phyloP scores from a whole-genome alignment of 108 stramenopile species.

The Cyclotella choctawhatcheeana region DNA sequence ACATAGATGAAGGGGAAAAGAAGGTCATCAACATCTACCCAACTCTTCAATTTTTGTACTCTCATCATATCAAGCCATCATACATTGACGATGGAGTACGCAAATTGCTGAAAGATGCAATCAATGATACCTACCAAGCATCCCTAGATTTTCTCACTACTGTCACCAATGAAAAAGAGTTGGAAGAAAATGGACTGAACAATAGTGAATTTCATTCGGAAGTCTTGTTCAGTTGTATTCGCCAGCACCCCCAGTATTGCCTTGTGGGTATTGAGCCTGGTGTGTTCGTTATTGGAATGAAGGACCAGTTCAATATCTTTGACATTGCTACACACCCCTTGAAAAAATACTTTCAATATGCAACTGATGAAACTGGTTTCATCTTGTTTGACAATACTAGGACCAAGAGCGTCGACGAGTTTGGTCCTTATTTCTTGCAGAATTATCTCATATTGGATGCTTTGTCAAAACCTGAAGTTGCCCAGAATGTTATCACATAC shows the following conservation, averaged over 20 bases:
- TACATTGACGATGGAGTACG: conserved; percentile 54
- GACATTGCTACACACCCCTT: conserved; percentile 42
- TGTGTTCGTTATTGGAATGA: conserved; percentile 63
- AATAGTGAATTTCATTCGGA: conserved; percentile 26
- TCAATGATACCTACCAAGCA: conserved; percentile 9
- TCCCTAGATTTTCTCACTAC: conserved; percentile 35
- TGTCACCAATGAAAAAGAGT: conserved; percentile 12
- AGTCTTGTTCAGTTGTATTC: conserved; percentile 36
- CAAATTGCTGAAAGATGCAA: conserved; percentile 9
- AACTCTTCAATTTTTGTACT: conserved; percentile 58
- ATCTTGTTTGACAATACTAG: conserved; percentile 52
- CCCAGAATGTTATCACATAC: conserved; percentile 58
- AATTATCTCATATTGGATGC: conserved; percentile 53
- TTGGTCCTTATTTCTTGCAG: conserved; percentile 61
- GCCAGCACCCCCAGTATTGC: conserved; percentile 56
- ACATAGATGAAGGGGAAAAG: conserved; percentile 28
- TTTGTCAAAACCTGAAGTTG: conserved; percentile 58
- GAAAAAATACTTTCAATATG: conserved; percentile 37
- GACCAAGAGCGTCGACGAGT: conserved; percentile 48
- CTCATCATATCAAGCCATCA: conserved; percentile 53
- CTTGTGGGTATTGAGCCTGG: conserved; percentile 52
- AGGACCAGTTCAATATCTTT: conserved; percentile 60
- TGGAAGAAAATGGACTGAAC: conserved; percentile 4
- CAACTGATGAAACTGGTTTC: conserved; percentile 56
- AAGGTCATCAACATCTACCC: conserved; percentile 54